A percentile compares a stretch with the other conserved stretches of the same genome.
phyloP scores from a whole-genome alignment of 192 early-diverging fungal species.

The Thoreauomyces humboldtii region DNA sequence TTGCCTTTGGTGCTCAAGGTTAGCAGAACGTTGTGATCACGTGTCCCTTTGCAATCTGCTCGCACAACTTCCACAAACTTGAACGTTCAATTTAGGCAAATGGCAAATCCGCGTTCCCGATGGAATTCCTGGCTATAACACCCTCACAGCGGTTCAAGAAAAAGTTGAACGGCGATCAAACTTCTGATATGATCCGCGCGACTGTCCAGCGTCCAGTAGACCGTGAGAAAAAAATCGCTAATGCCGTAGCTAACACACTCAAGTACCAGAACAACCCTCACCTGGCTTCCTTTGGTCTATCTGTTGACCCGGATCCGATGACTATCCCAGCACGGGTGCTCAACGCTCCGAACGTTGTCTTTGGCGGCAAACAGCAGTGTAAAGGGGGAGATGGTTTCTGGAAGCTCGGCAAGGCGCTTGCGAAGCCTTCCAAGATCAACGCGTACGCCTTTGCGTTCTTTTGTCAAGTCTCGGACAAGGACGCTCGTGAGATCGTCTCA shows the following conservation, averaged over 20 bases:
- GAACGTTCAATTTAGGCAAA: conserved; percentile 28
- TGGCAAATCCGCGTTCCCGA: conserved; percentile 38
- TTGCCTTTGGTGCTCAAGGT: conserved; percentile 66
- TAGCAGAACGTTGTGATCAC: background rate
- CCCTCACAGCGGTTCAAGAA: conserved; percentile 37
- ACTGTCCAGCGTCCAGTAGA: conserved; percentile 36
- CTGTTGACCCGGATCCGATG: conserved; percentile 26
- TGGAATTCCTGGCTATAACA: conserved; percentile 34
- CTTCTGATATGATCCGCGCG: conserved; percentile 41
- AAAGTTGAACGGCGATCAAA: conserved; percentile 34
- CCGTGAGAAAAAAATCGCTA: conserved; percentile 56
- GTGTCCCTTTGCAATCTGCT: no score
- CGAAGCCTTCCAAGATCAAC: conserved; percentile 10
- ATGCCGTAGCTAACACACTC: conserved; percentile 48
- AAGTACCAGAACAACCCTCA: conserved; percentile 62
- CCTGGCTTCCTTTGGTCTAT: conserved; percentile 57
- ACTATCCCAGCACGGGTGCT: conserved; percentile 58
- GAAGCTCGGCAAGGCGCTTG: conserved; percentile 16
- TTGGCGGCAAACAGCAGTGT: conserved; percentile 6
- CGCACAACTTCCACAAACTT: no score
- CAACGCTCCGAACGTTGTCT: conserved; percentile 65
- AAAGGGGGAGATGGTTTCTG: conserved; percentile 17
- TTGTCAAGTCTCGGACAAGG: background rate
- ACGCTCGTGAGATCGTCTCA: conserved; percentile 20
- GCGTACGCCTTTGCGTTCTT: conserved; percentile 33